Percentiles rank a stretch among this genome's conserved stretches.
phyloP scores from a whole-genome alignment of 2,329 filamentous ascomycete genomes.

The Geosmithia putterillii region DNA sequence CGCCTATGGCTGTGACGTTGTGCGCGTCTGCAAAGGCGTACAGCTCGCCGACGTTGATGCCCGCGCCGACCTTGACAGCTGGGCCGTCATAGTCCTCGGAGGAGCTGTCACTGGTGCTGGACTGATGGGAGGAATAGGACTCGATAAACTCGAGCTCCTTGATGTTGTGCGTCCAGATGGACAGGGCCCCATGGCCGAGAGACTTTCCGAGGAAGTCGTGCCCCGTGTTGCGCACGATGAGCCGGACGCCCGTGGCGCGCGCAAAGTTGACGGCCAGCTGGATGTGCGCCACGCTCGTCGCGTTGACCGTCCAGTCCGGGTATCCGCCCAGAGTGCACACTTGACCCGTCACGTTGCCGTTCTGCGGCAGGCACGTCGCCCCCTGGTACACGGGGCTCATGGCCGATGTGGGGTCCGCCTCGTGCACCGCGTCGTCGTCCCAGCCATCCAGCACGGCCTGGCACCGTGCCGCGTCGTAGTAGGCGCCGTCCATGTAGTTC shows the following conservation, averaged over 20 bases:
- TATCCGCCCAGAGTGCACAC: conserved; percentile 27
- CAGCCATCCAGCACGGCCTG: neutral
- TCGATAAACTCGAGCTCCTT: conserved; percentile 21
- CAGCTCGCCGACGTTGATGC: conserved; percentile 38
- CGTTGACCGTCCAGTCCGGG: conserved; percentile 27
- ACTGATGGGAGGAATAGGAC: conserved; percentile 10
- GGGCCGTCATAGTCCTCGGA: conserved; percentile 32
- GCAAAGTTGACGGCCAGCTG: conserved; percentile 34
- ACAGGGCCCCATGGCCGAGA: conserved; percentile 44
- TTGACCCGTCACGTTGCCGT: conserved; percentile 8
- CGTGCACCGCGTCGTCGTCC: neutral
- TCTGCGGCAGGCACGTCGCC: conserved; percentile 19
- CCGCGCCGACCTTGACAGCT: conserved; percentile 43
- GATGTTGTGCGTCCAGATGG: conserved; percentile 44
- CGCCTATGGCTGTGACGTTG: conserved; percentile 36
- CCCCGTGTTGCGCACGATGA: conserved; percentile 40
- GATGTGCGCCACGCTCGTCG: conserved; percentile 26
- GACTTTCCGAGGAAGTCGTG: conserved; percentile 46
- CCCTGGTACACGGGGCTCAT: conserved; percentile 27
- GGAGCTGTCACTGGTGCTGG: too few species aligned
- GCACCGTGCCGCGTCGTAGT: conserved; percentile 14
- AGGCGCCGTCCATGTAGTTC: conserved; percentile 8
- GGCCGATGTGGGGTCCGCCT: conserved; percentile 21
- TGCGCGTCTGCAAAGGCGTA: conserved; percentile 35
- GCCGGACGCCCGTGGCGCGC: conserved; percentile 30